Evolutionary conservation across 2,329 filamentous ascomycete species (phyloP).

Genomic region (Monosporascus sp.): DNA sequence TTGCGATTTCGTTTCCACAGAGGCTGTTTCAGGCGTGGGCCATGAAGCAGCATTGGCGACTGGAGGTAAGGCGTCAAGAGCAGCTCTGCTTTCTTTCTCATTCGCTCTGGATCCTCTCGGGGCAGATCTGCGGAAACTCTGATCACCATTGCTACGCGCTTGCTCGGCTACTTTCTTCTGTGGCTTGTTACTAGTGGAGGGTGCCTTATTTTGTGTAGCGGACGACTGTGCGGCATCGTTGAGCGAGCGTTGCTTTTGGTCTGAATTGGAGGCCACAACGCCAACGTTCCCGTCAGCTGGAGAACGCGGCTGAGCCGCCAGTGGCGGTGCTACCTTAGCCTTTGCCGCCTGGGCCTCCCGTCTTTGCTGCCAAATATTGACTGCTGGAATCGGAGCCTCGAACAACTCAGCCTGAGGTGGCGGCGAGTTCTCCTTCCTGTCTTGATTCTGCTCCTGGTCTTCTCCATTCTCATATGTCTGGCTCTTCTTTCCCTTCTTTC

Average conservation of each 20-base stretch:
- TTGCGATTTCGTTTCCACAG: conserved; percentile 73
- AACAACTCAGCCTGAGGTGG: conserved; percentile 61
- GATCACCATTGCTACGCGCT: conserved; percentile 34
- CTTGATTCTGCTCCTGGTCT: conserved; percentile 43
- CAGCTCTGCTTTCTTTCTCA: conserved; percentile 37
- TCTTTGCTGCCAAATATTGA: conserved; percentile 86
- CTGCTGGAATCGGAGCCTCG: conserved; percentile 73
- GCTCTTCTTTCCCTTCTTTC: conserved; percentile 60
- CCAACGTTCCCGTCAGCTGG: conserved; percentile 9
- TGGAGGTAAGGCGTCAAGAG: conserved; percentile 46
- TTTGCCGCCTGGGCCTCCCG: conserved; percentile 60
- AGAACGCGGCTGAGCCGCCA: conserved; percentile 14
- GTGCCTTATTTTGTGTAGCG: conserved; percentile 12
- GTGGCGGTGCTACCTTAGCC: conserved; percentile 30
- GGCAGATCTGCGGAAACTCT: conserved; percentile 32
- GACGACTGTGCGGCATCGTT: conserved; percentile 19
- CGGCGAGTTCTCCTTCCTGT: conserved; percentile 55
- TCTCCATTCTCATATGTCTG: conserved; percentile 47
- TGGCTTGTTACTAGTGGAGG: conserved; percentile 34
- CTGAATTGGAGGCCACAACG: conserved; percentile 5
- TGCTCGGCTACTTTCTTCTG: conserved; percentile 39
- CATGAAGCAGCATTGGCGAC: conserved; percentile 75
- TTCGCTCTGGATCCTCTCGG: conserved; percentile 40
- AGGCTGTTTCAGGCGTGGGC: conserved; percentile 82
- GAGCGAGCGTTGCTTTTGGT: conserved; percentile 14